A percentile compares a stretch with the other conserved stretches of the same genome.
Evolutionary conservation across 495 filamentous ascomycete genomes (phyloP).

Genomic region (Penicillium cinerascens): DNA sequence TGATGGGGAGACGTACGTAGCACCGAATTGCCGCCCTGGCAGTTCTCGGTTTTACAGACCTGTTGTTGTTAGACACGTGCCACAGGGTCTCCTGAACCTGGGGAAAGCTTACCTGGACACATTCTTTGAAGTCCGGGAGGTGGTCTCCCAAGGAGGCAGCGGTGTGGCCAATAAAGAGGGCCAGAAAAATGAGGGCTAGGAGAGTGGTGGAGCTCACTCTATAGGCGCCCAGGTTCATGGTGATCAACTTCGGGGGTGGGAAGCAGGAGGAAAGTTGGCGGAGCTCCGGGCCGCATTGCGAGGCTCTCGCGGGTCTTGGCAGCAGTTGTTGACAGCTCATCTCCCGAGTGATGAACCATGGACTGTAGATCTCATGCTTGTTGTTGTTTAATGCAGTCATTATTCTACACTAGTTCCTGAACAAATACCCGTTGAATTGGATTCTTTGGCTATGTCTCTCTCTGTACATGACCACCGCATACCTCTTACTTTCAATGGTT

Average conservation of each 20-base stretch:
- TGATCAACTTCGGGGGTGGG: slow-evolving; percentile 20
- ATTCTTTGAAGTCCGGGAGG: slow-evolving; percentile 84
- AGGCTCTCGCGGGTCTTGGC: slow-evolving; percentile 25
- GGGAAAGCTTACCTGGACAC: slow-evolving; percentile 64
- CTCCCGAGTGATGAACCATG: background rate
- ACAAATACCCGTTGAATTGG: too few species aligned
- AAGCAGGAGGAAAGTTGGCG: slow-evolving; percentile 18
- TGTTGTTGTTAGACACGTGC: slow-evolving; percentile 35
- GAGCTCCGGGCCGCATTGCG: slow-evolving; percentile 19
- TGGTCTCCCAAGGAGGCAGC: slow-evolving; percentile 79
- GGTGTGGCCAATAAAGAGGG: slow-evolving; percentile 46
- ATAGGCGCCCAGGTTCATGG: slow-evolving; percentile 27
- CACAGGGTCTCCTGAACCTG: background rate
- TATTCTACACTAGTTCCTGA: too few species aligned
- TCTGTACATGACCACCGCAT: too few species aligned
- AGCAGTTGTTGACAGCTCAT: slow-evolving; percentile 7
- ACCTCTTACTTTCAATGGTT: too few species aligned
- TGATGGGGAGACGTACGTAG: slow-evolving; percentile 38
- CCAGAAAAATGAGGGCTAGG: slow-evolving; percentile 35
- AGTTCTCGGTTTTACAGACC: slow-evolving; percentile 82
- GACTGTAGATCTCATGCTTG: background rate
- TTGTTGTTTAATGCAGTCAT: background rate
- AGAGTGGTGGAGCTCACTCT: slow-evolving; percentile 21
- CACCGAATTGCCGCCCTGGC: slow-evolving; percentile 48
- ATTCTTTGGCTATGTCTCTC: too few species aligned